These are phyloP conservation scores for Pseudogymnoascus sp. DNA, from an alignment of 2,329 filamentous ascomycete species.

Conservation along the genomic window DNA sequence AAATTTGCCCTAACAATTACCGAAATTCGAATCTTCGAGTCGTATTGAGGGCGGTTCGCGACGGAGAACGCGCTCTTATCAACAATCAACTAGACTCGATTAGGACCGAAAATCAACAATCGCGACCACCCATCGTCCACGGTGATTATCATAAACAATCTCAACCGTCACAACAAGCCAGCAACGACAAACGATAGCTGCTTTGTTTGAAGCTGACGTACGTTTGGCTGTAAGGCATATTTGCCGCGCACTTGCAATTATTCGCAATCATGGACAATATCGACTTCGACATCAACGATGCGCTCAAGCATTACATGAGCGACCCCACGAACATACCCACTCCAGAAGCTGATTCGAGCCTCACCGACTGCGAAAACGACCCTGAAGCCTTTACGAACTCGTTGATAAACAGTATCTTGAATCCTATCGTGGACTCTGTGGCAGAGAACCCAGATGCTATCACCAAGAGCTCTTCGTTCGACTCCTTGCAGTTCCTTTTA, in stretches of 20 bases:
- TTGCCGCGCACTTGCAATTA: slow-evolving; percentile 8
- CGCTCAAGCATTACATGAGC: slow-evolving; percentile 93
- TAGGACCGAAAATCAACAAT: slow-evolving; percentile 9
- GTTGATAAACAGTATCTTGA: slow-evolving; percentile 76
- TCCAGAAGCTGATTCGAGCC: slow-evolving; percentile 71
- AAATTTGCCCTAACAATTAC: neutral
- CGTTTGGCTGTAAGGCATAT: neutral
- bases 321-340: slow-evolving; percentile 78
- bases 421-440: slow-evolving; percentile 86
- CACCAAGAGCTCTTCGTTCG: slow-evolving; percentile 67
- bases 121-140: neutral
- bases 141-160: slow-evolving; percentile 7
- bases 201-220: neutral
- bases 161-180: neutral
- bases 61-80: slow-evolving; percentile 3
- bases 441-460: slow-evolving; percentile 88
- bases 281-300: slow-evolving; percentile 92
- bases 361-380: slow-evolving; percentile 89
- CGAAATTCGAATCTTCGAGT: neutral
- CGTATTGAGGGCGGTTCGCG: neutral
- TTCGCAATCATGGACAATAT: slow-evolving; percentile 57
- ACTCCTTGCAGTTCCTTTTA: slow-evolving; percentile 89
- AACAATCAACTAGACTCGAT: slow-evolving; percentile 1
- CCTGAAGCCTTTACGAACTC: slow-evolving; percentile 71
- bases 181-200: slow-evolving; percentile 1